Conservation (phyloP, 1,284 basidiomycete genomes). For the Porodaedalea pini region DNA sequence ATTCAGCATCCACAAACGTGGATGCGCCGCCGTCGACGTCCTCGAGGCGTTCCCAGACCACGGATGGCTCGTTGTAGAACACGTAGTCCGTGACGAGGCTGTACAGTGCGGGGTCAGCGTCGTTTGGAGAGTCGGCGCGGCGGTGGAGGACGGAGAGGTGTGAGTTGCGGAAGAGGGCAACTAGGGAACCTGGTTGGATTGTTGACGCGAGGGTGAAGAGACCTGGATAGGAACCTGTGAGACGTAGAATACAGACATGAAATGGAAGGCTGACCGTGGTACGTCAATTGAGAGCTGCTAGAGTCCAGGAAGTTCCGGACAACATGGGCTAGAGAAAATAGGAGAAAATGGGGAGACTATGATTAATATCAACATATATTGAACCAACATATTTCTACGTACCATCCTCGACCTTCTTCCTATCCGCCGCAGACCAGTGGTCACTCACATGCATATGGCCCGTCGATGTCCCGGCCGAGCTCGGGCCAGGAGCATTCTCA, state of each 20-base stretch:
- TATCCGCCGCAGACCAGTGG: conserved; percentile 47
- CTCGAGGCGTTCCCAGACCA: conserved; percentile 87
- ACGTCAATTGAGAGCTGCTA: conserved; percentile 81
- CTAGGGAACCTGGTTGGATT: conserved; percentile 53
- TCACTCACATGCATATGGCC: conserved; percentile 22
- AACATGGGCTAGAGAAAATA: conserved; percentile 49
- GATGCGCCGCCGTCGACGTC: conserved; percentile 79
- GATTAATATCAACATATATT: neutral
- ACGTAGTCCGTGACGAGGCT: conserved; percentile 80
- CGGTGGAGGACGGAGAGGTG: conserved; percentile 81
- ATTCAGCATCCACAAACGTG: conserved; percentile 71
- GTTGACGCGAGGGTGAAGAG: conserved; percentile 64
- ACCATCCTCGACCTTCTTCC: conserved; percentile 65
- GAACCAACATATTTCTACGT: neutral
- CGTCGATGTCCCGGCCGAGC: conserved; percentile 7
- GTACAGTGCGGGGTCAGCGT: conserved; percentile 60
- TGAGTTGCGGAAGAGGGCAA: conserved; percentile 84
- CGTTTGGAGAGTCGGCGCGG: conserved; percentile 24
- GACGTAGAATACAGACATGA: neutral
- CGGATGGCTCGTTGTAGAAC: conserved; percentile 70
- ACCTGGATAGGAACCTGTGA: neutral
- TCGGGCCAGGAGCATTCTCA: conserved; percentile 13
- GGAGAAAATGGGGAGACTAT: too few species aligned
- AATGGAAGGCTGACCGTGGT: conserved; percentile 50
- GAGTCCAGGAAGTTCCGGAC: conserved; percentile 69